Percentiles rank a stretch among this genome's conserved stretches.
Evolutionary conservation across 306 rosid species (phyloP).

Genomic region (Cucurbita pepo): DNA sequence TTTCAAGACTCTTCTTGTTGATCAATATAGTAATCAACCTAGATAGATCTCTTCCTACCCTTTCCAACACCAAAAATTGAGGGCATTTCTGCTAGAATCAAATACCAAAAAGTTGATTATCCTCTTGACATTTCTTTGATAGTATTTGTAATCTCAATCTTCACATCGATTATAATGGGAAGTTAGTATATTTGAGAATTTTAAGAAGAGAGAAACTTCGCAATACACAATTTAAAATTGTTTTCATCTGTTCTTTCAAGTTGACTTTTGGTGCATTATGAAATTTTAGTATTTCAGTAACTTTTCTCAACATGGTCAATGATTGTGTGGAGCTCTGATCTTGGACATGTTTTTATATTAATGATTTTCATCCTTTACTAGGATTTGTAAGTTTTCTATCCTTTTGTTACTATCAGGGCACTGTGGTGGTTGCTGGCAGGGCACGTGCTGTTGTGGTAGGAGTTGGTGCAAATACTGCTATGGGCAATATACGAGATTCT

Average conservation of each 20-base stretch:
- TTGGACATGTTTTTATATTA: background rate
- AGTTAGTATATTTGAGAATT: background rate
- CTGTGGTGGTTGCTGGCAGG: conserved; percentile 95
- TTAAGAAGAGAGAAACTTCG: background rate
- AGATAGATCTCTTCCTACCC: background rate
- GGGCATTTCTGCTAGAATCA: background rate
- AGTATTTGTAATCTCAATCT: background rate
- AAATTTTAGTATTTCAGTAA: background rate
- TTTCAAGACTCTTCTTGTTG: background rate
- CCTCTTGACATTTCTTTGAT: background rate
- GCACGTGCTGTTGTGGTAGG: conserved; percentile 89
- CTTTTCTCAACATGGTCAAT: background rate
- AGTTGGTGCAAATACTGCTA: conserved; percentile 88
- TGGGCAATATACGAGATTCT: conserved; percentile 89
- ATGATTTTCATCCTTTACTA: background rate
- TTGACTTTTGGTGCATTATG: background rate
- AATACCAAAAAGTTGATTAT: background rate
- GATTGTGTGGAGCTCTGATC: background rate
- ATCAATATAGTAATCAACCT: background rate
- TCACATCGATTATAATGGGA: background rate
- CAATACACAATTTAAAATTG: background rate
- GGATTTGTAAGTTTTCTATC: background rate
- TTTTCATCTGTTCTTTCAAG: background rate
- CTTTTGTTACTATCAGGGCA: conserved; percentile 55
- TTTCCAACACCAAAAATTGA: background rate